Conservation (phyloP, 345 rosid species). For the Trapa bicornis region DNA sequence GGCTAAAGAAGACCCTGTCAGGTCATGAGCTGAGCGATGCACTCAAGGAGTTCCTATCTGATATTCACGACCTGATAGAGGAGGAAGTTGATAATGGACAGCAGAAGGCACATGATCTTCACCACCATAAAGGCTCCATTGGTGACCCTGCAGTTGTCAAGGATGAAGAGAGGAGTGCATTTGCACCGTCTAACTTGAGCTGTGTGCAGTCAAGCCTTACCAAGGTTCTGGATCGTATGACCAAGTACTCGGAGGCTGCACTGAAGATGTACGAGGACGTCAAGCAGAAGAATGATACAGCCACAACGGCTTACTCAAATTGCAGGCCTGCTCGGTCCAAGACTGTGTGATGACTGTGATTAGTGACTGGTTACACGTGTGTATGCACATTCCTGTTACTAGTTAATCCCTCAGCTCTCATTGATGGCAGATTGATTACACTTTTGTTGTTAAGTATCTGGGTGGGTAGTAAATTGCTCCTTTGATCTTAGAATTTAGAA, state of each 20-base stretch:
- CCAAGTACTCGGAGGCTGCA: conserved; percentile 75
- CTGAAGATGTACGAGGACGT: conserved; percentile 86
- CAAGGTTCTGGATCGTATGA: conserved; percentile 65
- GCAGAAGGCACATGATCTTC: conserved; percentile 2
- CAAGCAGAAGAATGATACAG: conserved; percentile 51
- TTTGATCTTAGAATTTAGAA: too few relatives aligned
- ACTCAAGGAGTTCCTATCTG: conserved; percentile 43
- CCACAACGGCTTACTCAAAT: conserved; percentile 43
- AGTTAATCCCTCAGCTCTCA: not conserved
- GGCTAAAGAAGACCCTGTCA: conserved; percentile 46
- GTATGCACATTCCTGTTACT: not conserved
- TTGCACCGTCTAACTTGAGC: conserved; percentile 31
- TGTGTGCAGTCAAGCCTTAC: conserved; percentile 53
- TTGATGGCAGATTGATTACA: not conserved
- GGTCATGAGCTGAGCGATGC: conserved; percentile 48
- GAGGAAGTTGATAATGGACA: conserved; percentile 15
- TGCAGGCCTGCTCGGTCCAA: conserved; percentile 30
- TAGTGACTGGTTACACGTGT: not conserved
- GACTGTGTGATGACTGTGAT: not conserved
- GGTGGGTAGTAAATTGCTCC: too few relatives aligned
- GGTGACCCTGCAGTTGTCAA: conserved; percentile 2
- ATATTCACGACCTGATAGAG: conserved; percentile 35
- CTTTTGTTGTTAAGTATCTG: too few relatives aligned
- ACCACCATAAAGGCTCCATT: not conserved
- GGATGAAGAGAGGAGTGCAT: conserved; percentile 27